A percentile compares a stretch with the other conserved stretches of the same genome.
Evolutionary conservation across 169 alveolate genomes (phyloP).

Genomic region (Plasmodium falciparum): DNA sequence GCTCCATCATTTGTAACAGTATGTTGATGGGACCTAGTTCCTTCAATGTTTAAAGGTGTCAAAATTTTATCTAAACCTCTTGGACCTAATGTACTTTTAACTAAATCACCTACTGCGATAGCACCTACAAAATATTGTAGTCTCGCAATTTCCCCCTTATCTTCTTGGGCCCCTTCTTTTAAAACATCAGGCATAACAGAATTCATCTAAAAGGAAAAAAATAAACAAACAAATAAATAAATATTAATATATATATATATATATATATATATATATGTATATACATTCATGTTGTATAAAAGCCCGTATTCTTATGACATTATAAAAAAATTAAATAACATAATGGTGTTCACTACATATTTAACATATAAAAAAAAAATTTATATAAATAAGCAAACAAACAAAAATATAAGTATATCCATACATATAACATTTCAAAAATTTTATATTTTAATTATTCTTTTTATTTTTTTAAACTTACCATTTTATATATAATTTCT

Average conservation of each 20-base stretch:
- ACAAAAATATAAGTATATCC: too few species aligned
- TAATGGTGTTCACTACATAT: too few species aligned
- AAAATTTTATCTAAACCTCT: conserved; percentile 98
- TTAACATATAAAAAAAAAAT: too few species aligned
- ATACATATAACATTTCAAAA: too few species aligned
- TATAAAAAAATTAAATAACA: too few species aligned
- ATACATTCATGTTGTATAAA: too few species aligned
- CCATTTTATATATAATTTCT: too few species aligned
- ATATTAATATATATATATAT: conserved; percentile 2
- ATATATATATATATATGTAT: background rate
- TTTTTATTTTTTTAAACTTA: too few species aligned
- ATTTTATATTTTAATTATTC: too few species aligned
- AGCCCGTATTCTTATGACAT: too few species aligned
- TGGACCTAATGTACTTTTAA: conserved; percentile 99
- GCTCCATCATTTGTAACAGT: conserved; percentile 99
- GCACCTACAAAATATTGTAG: conserved; percentile 98
- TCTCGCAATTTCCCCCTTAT: conserved; percentile 97
- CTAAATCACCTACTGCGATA: conserved; percentile 99
- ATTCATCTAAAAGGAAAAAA: conserved; percentile 77
- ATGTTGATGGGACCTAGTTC: conserved; percentile 90
- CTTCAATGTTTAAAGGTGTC: conserved; percentile 93
- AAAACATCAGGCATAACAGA: conserved; percentile 94
- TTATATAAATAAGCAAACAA: too few species aligned
- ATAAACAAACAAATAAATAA: background rate
- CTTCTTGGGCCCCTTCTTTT: conserved; percentile 96